phyloP scores from a whole-genome alignment of 148 eudicot species.

The Nepenthes gracilis region DNA sequence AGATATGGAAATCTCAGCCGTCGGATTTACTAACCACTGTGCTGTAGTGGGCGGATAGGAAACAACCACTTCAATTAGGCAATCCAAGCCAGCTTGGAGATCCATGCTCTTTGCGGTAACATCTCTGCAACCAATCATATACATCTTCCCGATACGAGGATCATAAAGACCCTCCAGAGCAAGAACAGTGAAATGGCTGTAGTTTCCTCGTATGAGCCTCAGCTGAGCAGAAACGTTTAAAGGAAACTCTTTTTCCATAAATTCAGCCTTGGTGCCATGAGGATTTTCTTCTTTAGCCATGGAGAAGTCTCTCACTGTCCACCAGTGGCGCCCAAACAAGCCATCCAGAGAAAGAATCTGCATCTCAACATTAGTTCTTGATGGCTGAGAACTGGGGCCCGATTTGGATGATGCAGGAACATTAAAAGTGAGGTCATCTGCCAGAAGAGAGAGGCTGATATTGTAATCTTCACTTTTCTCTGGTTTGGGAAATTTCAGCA shows the following conservation, averaged over 20 bases:
- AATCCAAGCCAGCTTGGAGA: conserved; percentile 69
- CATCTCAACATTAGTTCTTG: conserved; percentile 37
- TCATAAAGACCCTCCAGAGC: conserved; percentile 80
- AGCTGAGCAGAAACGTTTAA: conserved; percentile 73
- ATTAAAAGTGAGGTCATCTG: conserved; percentile 84
- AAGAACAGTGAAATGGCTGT: conserved; percentile 38
- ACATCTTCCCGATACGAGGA: conserved; percentile 71
- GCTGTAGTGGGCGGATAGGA: conserved; percentile 75
- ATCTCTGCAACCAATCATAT: conserved; percentile 75
- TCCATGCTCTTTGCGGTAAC: conserved; percentile 62
- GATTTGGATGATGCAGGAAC: conserved; percentile 46
- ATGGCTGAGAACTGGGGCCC: conserved; percentile 16
- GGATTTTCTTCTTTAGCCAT: conserved; percentile 18
- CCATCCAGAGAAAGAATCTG: conserved; percentile 68
- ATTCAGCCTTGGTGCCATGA: conserved; percentile 27
- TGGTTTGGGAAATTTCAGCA: conserved; percentile 67
- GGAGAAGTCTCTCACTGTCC: conserved; percentile 16
- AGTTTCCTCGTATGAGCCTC: conserved; percentile 17
- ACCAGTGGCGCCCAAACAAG: conserved; percentile 48
- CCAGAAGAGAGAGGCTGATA: conserved; percentile 43
- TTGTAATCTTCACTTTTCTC: conserved; percentile 33
- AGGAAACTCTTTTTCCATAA: conserved; percentile 57
- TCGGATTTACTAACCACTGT: conserved; percentile 69
- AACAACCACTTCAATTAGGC: conserved; percentile 51
- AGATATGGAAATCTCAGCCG: conserved; percentile 51